phyloP scores from a whole-genome alignment of 1,284 basidiomycete genomes.

The Moesziomyces antarcticus region DNA sequence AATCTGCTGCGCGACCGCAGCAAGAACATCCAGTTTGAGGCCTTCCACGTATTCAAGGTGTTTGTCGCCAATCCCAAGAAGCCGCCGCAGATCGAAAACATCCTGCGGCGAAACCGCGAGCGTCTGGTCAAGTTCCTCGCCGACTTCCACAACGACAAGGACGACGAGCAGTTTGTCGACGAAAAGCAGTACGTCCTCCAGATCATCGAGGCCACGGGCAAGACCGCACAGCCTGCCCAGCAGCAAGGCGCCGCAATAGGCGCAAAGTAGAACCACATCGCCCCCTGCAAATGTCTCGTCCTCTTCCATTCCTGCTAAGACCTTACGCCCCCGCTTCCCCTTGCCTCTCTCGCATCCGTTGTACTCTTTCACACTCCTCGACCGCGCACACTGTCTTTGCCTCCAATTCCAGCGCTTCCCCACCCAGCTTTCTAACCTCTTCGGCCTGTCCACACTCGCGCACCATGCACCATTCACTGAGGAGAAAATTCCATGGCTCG shows the following conservation, averaged over 20 bases:
- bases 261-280: constrained; percentile 6
- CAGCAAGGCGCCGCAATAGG: constrained; percentile 6
- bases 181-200: constrained; percentile 67
- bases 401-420: too few species aligned
- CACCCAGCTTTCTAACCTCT: too few species aligned
- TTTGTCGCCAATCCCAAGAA: constrained; percentile 99
- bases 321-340: too few species aligned
- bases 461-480: too few species aligned
- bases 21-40: constrained; percentile 99
- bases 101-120: constrained; percentile 91
- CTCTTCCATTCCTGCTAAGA: constrained; percentile 9
- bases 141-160: constrained; percentile 97
- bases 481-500: too few species aligned
- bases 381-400: too few species aligned
- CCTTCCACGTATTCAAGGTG: constrained; percentile 99
- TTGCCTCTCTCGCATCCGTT: background rate
- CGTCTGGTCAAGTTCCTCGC: constrained; percentile 89
- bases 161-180: constrained; percentile 70
- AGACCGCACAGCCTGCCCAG: constrained; percentile 1
- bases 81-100: constrained; percentile 90
- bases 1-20: constrained; percentile 95
- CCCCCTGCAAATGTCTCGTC: background rate
- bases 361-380: background rate
- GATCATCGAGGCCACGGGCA: constrained; percentile 59
- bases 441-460: too few species aligned